Base-by-base conservation (phyloP, 768 basidiomycete genomes). In the Pisolithus orientalis region DNA sequence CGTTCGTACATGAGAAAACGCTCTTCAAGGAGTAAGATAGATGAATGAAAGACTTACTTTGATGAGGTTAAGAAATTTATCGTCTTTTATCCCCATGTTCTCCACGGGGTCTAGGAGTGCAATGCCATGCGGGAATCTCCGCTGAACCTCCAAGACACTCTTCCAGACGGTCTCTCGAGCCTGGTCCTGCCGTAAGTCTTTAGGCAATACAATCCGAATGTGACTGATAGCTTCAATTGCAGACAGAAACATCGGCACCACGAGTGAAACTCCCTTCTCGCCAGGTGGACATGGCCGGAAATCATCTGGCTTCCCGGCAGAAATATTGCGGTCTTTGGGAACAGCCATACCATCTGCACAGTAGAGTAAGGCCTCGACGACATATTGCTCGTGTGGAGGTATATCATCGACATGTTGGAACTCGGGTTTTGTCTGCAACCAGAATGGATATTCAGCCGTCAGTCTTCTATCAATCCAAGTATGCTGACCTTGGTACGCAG, bases 81-180 rank as follows among this genome's bases (percentile, higher is more conserved):
- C 89, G 59, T 98, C 96, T 53, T 87, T 91, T 66, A 99, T 96
- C 9, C 84, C 85, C 93, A 98, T 94, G 65, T 97, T 92, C 62
- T 90, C 78, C 28, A 98, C 75, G 0, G 96, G 96, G 64, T 98
- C 96, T 10, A 99, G 75, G 7, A 94, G 70, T 0, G 88, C 73
- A 51, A 97, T 82, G 1, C 93, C 94, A 44, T 91, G 80, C 0
- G 93, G 90, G 71, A 94, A 94, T 46, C 94, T 80, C 51, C 85
- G 79, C 53, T 94, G 85, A n/a, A 96, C 90, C 66, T 98, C 95
- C 31, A 85, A 65, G 14, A 98, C 82, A 55, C 87, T 89, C 74
- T 94, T 94, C 85, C 90, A 94, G 1, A 82, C 80, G 2, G 87
- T 91, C 56, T 91, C 88, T 34, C 94, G 77, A 6, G 86, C 82